Conservation (phyloP, 805 yeast genomes). For the Wickerhamiella spandovensis region DNA sequence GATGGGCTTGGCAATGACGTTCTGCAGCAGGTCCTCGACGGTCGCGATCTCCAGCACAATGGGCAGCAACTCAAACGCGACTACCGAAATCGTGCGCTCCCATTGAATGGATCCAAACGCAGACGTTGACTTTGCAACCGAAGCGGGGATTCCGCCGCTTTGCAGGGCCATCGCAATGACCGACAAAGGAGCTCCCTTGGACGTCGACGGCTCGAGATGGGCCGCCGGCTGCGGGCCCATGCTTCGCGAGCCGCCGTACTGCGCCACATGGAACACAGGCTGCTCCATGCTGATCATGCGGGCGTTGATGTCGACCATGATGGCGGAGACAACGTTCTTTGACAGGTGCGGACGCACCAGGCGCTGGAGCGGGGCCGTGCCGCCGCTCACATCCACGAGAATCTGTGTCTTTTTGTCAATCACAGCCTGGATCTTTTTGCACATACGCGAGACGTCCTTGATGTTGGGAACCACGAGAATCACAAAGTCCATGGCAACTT, state of each 20-base stretch:
- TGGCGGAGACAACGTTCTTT: slow-evolving; percentile 11
- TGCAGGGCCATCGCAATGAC: slow-evolving; percentile 12
- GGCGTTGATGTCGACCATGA: slow-evolving; percentile 18
- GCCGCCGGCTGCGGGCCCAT: slow-evolving; percentile 6
- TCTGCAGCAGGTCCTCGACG: slow-evolving; percentile 44
- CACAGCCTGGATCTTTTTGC: slow-evolving; percentile 15
- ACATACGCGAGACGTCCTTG: slow-evolving; percentile 19
- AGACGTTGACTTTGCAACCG: slow-evolving; percentile 33
- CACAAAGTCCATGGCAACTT: slow-evolving; percentile 9
- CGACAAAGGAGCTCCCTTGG: slow-evolving; percentile 3
- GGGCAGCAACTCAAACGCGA: slow-evolving; percentile 65
- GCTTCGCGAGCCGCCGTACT: slow-evolving; percentile 3
- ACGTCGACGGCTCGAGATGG: slow-evolving; percentile 13
- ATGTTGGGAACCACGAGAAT: slow-evolving; percentile 16
- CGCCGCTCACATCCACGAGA: slow-evolving; percentile 18
- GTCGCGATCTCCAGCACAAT: slow-evolving; percentile 58
- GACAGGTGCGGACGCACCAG: slow-evolving; percentile 13
- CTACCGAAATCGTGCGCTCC: slow-evolving; percentile 68
- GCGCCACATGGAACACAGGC: slow-evolving; percentile 4
- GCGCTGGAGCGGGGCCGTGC: slow-evolving; percentile 17
- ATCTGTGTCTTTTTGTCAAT: slow-evolving; percentile 13
- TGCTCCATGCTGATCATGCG: slow-evolving; percentile 3
- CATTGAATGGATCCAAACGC: slow-evolving; percentile 49
- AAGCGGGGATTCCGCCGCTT: slow-evolving; percentile 8
- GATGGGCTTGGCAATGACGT: slow-evolving; percentile 75